Base-by-base conservation (phyloP, 768 basidiomycete species). In the Pleurotus sapidus region DNA sequence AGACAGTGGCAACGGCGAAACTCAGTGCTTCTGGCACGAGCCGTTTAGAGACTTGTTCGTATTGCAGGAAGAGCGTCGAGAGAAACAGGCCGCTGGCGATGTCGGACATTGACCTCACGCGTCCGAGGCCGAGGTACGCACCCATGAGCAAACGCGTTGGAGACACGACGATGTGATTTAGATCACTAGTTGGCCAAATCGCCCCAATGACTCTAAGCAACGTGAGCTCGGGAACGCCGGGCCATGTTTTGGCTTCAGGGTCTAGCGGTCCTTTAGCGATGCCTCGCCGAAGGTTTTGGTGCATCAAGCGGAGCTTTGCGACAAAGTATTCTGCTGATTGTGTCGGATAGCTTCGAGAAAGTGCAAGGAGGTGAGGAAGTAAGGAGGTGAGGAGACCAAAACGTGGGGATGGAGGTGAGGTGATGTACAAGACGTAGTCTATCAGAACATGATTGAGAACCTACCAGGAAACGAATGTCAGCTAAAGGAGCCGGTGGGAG, bases 141-240 rank as follows among this genome's bases (percentile, higher is more conserved):
- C 91, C 93, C 77, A 97, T 91, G 55, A 98, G 81, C 15, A 98
- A 73, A 49, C 93, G 83, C 0, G 95, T 83, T 0, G 95, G 93
- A 0, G 92, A 90, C 17, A 93, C 76, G 46, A 98, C 94, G 0
- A 87, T 83, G 70, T 99, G 95, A 51, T 87, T 88, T 72, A 96
- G 81, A 72, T 99, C 97, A 68, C 93, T 96, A 2, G 95, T 94
- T 3, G 95, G 90, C 95, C 95, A 99, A 37, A 91, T 74, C 12
- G 78, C 73, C 3, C 94, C 94, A 50, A 93, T 81, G 39, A 95
- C 69, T 20, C 95, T 86, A 27, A 98, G 75, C 2, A 99, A 76
- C 0, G 82, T 76, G 17, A 99, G 77, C 69, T 99, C 97, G 4
- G 93, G 73, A 3, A 86, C 69, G 25, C 89, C 88, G 5, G 97